Evolutionary conservation across 2,329 filamentous ascomycete species (phyloP).

Genomic region (Nemania abortiva): DNA sequence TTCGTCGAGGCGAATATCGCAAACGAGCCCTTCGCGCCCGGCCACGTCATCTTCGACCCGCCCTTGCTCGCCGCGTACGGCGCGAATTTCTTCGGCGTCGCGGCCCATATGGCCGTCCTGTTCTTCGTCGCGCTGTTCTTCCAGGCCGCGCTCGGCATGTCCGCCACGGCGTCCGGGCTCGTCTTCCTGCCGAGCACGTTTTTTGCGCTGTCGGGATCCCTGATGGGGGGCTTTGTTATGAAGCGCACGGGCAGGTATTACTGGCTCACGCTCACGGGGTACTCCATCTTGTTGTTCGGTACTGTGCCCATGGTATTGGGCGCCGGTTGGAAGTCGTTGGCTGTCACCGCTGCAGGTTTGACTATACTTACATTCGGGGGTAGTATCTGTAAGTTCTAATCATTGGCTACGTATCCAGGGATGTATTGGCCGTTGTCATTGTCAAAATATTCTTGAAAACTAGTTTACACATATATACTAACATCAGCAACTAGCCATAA

Average conservation of each 20-base stretch:
- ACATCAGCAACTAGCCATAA: constrained; percentile 68
- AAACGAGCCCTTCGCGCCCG: constrained; percentile 78
- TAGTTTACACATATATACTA: background rate
- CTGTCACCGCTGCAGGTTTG: constrained; percentile 68
- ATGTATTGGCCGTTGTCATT: background rate
- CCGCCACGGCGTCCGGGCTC: constrained; percentile 73
- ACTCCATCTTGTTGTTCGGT: constrained; percentile 65
- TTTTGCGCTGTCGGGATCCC: constrained; percentile 71
- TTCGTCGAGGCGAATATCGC: constrained; percentile 76
- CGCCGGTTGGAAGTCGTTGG: constrained; percentile 60
- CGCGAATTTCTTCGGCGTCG: constrained; percentile 79
- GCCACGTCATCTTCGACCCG: constrained; percentile 76
- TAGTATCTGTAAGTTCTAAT: constrained; percentile 51
- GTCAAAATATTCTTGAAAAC: background rate
- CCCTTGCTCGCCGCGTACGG: constrained; percentile 75
- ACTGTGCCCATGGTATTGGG: constrained; percentile 69
- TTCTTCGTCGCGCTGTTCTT: constrained; percentile 85
- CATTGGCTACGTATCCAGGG: background rate
- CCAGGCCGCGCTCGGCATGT: constrained; percentile 75
- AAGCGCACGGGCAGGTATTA: constrained; percentile 78
- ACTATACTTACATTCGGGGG: constrained; percentile 59
- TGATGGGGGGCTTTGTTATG: constrained; percentile 75
- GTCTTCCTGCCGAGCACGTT: constrained; percentile 75
- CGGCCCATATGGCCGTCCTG: constrained; percentile 65
- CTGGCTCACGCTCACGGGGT: constrained; percentile 71